Conservation (phyloP, 441 rosid genomes). For the Kokia cookei region DNA sequence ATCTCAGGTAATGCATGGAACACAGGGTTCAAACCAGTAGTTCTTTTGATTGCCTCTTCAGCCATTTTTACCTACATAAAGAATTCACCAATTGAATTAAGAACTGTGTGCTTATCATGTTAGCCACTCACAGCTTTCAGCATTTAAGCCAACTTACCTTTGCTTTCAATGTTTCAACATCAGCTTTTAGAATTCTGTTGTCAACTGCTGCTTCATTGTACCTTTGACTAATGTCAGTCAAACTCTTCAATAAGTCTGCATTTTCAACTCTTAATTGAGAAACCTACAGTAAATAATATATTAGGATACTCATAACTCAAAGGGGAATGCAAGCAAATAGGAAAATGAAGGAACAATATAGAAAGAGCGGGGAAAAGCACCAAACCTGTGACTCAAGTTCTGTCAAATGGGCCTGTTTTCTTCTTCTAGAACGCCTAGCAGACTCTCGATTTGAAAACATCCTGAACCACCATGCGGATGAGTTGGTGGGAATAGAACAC, state of each 20-base stretch:
- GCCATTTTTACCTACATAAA: slow-evolving; percentile 65
- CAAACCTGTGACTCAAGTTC: slow-evolving; percentile 69
- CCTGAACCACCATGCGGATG: slow-evolving; percentile 20
- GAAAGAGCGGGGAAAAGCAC: not conserved
- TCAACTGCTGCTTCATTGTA: slow-evolving; percentile 60
- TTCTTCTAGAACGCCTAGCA: slow-evolving; percentile 68
- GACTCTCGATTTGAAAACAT: slow-evolving; percentile 78
- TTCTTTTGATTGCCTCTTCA: slow-evolving; percentile 55
- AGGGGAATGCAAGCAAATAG: not conserved
- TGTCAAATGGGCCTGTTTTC: slow-evolving; percentile 67
- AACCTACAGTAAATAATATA: slow-evolving; percentile 29
- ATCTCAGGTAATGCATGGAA: slow-evolving; percentile 42
- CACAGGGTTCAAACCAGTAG: slow-evolving; percentile 51
- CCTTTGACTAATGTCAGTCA: slow-evolving; percentile 49
- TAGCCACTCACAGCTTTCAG: not conserved
- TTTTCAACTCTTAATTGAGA: slow-evolving; percentile 60
- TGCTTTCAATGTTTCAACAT: slow-evolving; percentile 64
- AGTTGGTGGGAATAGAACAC: not conserved
- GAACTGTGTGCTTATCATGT: not conserved
- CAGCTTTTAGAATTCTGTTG: slow-evolving; percentile 69
- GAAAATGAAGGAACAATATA: not conserved
- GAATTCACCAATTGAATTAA: not conserved
- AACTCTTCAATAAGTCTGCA: slow-evolving; percentile 44
- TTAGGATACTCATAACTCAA: not conserved
- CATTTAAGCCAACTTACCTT: slow-evolving; percentile 27